phyloP scores from a whole-genome alignment of 108 stramenopile genomes.

The Nitzschia sp. region DNA sequence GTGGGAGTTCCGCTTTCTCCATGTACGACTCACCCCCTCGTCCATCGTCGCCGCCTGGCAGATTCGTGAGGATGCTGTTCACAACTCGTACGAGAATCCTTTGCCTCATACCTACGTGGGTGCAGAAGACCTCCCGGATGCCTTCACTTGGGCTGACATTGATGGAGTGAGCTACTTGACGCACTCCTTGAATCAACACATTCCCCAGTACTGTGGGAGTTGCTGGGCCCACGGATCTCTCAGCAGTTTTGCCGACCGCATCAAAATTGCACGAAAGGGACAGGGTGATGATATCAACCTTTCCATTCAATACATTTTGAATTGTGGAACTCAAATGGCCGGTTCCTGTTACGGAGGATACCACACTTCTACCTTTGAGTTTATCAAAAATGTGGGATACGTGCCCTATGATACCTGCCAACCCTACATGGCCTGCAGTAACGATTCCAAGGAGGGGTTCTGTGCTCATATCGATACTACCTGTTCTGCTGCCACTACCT shows the following conservation, averaged over 20 bases:
- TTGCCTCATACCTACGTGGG: constrained; percentile 74
- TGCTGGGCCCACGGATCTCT: constrained; percentile 94
- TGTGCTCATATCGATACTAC: constrained; percentile 78
- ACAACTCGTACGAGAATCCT: constrained; percentile 34
- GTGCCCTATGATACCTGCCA: constrained; percentile 34
- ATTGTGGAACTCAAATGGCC: constrained; percentile 75
- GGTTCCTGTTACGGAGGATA: constrained; percentile 91
- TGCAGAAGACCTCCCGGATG: constrained; percentile 63
- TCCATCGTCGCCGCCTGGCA: neutral
- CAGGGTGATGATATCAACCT: constrained; percentile 71
- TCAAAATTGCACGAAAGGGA: constrained; percentile 79
- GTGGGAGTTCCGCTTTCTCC: neutral
- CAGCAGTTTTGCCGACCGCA: constrained; percentile 81
- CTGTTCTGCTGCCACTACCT: constrained; percentile 66
- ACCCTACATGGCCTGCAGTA: constrained; percentile 84
- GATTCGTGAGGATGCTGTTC: constrained; percentile 43
- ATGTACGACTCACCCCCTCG: neutral
- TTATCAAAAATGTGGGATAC: constrained; percentile 65
- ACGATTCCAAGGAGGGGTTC: constrained; percentile 74
- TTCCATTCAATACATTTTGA: constrained; percentile 79
- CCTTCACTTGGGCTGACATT: constrained; percentile 79
- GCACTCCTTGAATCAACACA: constrained; percentile 68
- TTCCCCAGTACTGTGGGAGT: constrained; percentile 73
- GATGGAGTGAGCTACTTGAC: constrained; percentile 78
- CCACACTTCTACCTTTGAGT: constrained; percentile 63